Conservation (phyloP, 305 asterid species). For the Solanum chacoense region DNA sequence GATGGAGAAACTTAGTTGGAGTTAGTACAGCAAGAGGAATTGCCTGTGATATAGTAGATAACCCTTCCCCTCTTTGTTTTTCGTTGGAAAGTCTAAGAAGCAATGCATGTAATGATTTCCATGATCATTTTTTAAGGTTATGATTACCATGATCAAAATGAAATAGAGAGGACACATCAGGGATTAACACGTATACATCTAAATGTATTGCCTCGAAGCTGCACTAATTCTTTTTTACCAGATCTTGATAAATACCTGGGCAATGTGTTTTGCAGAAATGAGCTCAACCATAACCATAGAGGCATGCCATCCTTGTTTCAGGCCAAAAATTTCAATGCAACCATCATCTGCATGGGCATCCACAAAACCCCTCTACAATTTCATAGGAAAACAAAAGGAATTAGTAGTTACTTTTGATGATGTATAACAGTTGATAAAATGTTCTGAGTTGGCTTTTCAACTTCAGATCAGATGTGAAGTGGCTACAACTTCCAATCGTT, state of each 20-base stretch:
- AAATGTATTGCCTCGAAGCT: background rate
- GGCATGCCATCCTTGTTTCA: slow-evolving; percentile 99
- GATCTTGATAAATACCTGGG: slow-evolving; percentile 48
- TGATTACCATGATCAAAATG: background rate
- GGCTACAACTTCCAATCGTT: background rate
- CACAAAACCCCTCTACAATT: slow-evolving; percentile 71
- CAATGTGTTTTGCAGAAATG: slow-evolving; percentile 77
- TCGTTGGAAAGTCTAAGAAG: background rate
- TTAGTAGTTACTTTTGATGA: background rate
- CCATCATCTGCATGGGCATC: slow-evolving; percentile 88
- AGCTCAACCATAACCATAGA: slow-evolving; percentile 96
- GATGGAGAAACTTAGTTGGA: background rate
- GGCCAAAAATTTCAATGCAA: slow-evolving; percentile 64
- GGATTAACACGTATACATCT: background rate
- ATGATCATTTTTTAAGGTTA: background rate
- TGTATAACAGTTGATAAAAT: background rate
- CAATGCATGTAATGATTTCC: background rate
- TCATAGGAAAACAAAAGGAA: background rate
- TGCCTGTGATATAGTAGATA: background rate
- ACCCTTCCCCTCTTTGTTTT: background rate
- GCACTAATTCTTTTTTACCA: background rate
- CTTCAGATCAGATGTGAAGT: background rate
- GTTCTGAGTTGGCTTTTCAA: background rate
- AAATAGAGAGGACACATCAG: background rate
- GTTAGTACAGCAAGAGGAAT: background rate